A percentile compares a stretch with the other conserved stretches of the same genome.
phyloP scores from a whole-genome alignment of 768 basidiomycete species.

The Hortiboletus campestris region DNA sequence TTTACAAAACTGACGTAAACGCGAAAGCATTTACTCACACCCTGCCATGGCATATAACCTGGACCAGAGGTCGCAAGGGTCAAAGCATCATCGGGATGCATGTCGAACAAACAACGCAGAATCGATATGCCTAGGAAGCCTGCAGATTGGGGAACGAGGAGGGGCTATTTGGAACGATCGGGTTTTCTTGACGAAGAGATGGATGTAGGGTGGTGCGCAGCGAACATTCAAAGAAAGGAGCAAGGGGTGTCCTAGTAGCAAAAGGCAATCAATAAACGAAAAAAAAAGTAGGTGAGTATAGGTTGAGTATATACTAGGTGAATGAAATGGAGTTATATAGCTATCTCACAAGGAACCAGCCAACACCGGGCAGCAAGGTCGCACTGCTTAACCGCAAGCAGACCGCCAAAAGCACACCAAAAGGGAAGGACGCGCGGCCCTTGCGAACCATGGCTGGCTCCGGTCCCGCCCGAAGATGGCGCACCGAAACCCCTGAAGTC shows the following conservation, averaged over 20 bases:
- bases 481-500: neutral
- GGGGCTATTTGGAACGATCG: too few relatives aligned
- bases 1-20: neutral
- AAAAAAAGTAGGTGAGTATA: neutral
- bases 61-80: neutral
- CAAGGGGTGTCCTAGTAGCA: neutral
- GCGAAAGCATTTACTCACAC: slow-evolving; percentile 4
- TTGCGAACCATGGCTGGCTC: neutral
- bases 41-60: neutral
- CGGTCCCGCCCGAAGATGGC: neutral
- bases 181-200: neutral
- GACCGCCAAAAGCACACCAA: neutral
- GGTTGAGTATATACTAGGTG: too few relatives aligned
- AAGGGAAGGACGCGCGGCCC: neutral
- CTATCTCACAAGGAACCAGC: neutral
- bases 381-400: neutral
- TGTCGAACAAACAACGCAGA: neutral
- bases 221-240: neutral
- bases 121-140: neutral
- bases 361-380: neutral
- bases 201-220: neutral
- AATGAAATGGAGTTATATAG: neutral
- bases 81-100: neutral
- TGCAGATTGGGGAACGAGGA: neutral
- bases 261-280: neutral